Evolutionary conservation across 495 filamentous ascomycete genomes (phyloP), one percentile per base, ranked within the genome.

Genomic region (Penicillium silybi): DNA sequence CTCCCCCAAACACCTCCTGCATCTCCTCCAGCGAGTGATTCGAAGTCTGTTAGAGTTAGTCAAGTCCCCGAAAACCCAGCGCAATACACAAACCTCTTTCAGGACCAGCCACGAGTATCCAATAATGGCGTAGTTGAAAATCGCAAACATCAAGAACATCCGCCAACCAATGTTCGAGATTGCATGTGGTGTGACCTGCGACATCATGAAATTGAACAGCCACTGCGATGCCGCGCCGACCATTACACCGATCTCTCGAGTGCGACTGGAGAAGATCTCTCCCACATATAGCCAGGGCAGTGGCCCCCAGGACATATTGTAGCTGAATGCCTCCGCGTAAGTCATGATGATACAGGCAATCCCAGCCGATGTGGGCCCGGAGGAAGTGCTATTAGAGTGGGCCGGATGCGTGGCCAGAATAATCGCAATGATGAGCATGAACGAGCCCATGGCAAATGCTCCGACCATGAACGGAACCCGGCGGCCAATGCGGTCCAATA

Each of bases 201-300:
- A 76, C 67, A 80, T 73, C 39, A 71, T 70, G 46, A 81, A 83
- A 50, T 80, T 80, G 64, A 81, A 80, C 11, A 81, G 56, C 78
- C 78, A 83, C 53, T 80, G 76, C 0, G 77, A 77, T 0, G 79
- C 71, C 0, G 75, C 73, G 0, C 69, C 73, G 18, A 76, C 61
- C 6, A 68, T 71, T 16, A 79, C 68, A 13, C 73, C 76, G 18
- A 71, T 63, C 46, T 77, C 71, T 5, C 75, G 72, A n/a, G 74
- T 72, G n/a, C 77, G 70, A 15, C 64, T 75, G 1, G 77, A 75
- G 59, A 80, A 79, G 45, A 80, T 80, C 53, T 82, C 77, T 26
- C 70, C 71, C 23, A 77, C 66, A 47, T 80, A 80, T 7, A 72
- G 50, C 69, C 66, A 66, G 6, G 58, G 64, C 18, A 66, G 48